phyloP scores from a whole-genome alignment of 1,139 yeast genomes.

The Protomyces arabidopsidicola region DNA sequence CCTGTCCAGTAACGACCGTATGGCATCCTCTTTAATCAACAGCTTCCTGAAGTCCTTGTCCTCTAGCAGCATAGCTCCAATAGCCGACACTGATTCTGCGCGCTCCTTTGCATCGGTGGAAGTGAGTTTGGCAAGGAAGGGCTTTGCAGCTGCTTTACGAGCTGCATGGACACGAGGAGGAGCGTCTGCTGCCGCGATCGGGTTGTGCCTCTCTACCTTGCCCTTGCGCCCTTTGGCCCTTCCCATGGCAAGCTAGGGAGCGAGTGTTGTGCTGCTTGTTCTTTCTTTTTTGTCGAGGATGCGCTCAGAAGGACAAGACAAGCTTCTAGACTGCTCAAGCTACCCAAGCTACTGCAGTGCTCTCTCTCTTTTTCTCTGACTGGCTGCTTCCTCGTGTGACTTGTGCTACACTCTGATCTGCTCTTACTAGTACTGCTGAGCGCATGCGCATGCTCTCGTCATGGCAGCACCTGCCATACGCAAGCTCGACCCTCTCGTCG shows the following conservation, averaged over 20 bases:
- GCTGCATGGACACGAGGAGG: neutral
- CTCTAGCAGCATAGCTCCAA: slow-evolving; percentile 59
- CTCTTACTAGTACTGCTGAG: neutral
- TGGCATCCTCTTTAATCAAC: slow-evolving; percentile 64
- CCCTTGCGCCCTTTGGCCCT: slow-evolving; percentile 4
- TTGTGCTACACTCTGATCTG: no score
- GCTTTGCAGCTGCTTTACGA: neutral
- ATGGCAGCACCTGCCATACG: slow-evolving; percentile 30
- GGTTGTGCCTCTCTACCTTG: slow-evolving; percentile 1
- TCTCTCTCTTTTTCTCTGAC: neutral
- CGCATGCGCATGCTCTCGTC: slow-evolving; percentile 26
- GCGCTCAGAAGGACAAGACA: neutral
- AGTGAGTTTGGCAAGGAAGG: slow-evolving; percentile 13
- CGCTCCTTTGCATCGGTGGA: slow-evolving; percentile 67
- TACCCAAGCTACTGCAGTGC: neutral
- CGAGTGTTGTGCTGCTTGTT: neutral
- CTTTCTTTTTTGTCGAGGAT: neutral
- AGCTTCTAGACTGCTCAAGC: neutral
- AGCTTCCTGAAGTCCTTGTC: slow-evolving; percentile 59
- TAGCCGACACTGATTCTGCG: slow-evolving; percentile 70
- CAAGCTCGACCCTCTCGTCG: slow-evolving; percentile 61
- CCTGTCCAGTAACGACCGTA: slow-evolving; percentile 59
- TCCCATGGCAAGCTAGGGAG: neutral
- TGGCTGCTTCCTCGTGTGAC: neutral
- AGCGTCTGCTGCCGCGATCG: neutral